Evolutionary conservation across 495 filamentous ascomycete genomes (phyloP), one percentile per base, ranked within the genome.

Genomic region (Beverwykella pulmonaria): DNA sequence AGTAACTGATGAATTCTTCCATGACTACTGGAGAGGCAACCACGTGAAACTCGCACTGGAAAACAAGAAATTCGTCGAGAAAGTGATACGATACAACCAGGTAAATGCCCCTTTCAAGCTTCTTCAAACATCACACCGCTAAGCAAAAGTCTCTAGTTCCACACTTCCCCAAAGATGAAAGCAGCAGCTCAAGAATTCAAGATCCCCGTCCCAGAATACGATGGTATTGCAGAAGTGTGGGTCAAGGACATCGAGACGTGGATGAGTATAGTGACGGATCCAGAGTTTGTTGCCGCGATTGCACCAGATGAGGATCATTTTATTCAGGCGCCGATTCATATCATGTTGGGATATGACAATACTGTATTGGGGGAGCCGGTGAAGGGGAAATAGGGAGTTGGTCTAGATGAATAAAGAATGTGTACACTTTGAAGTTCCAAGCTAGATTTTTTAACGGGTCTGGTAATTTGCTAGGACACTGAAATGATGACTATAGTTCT

Each of bases 191-290:
- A n/a, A 19, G 20, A 54, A 1, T 69, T 69, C 23, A 63, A 63
- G n/a, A 62, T 65, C 52, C 68, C 70, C 19, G 65, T 69, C 1
- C 56, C 54, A 8, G 70, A 72, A 5, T 72, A 69, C 54, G 70
- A 72, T 65, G 70, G 70, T 12, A 69, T 72, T 39, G 70, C 70
- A 41, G 70, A 72, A 30, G 70, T 72, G 0, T 72, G 70, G 70
- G 55, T 72, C 14, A 66, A 72, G 39, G 57, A 63, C 46, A n/a
- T 72, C 19, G 70, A 72, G 52, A 63, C 61, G 19, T 72, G 70
- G 70, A 56, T 53, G 34, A 48, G 53, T n/a, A 68, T 72, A 6
- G 60, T 56, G 10, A 44, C 66, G 22, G 70, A 69, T 48, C 32
- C 22, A n/a, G 58, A 61, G 10, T 71, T 71, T 58, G 48, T 65